Evolutionary conservation across 176 grass and related monocot species (phyloP).

Genomic region (Leersia perrieri): DNA sequence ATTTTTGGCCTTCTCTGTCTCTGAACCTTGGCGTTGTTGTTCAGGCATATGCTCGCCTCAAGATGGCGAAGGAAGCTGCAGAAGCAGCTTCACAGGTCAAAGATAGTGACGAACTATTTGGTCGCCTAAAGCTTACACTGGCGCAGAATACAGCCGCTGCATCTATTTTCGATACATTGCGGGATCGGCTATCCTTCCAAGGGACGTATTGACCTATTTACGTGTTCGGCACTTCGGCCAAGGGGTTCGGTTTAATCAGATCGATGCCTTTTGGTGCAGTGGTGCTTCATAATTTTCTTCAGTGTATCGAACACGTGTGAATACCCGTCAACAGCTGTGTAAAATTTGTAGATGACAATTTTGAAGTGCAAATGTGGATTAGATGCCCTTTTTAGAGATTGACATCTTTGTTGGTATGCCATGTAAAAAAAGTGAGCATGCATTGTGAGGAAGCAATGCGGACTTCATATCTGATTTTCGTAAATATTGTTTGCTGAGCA

Average conservation of each 20-base stretch:
- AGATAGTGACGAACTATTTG: slow-evolving; percentile 79
- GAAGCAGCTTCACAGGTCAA: slow-evolving; percentile 84
- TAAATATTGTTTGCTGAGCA: too few species aligned
- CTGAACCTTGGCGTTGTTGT: slow-evolving; percentile 9
- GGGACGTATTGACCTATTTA: slow-evolving; percentile 48
- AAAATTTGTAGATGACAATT: neutral
- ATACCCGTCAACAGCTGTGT: slow-evolving; percentile 11
- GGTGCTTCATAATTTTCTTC: neutral
- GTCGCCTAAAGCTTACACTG: slow-evolving; percentile 67
- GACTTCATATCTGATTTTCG: too few species aligned
- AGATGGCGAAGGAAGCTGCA: slow-evolving; percentile 81
- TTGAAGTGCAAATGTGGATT: slow-evolving; percentile 4
- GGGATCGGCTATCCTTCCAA: slow-evolving; percentile 86
- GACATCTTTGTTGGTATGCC: neutral
- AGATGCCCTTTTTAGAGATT: neutral
- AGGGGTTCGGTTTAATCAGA: neutral
- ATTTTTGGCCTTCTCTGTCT: neutral
- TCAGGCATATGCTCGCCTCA: slow-evolving; percentile 80
- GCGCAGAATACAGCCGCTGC: slow-evolving; percentile 70
- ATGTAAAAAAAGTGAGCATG: neutral
- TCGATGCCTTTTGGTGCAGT: neutral
- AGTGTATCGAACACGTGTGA: slow-evolving; percentile 13
- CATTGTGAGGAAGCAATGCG: neutral
- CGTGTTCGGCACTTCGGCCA: neutral
- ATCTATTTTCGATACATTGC: slow-evolving; percentile 82